phyloP scores from a whole-genome alignment of 1,284 basidiomycete genomes.

The Fomitopsis schrenkii region DNA sequence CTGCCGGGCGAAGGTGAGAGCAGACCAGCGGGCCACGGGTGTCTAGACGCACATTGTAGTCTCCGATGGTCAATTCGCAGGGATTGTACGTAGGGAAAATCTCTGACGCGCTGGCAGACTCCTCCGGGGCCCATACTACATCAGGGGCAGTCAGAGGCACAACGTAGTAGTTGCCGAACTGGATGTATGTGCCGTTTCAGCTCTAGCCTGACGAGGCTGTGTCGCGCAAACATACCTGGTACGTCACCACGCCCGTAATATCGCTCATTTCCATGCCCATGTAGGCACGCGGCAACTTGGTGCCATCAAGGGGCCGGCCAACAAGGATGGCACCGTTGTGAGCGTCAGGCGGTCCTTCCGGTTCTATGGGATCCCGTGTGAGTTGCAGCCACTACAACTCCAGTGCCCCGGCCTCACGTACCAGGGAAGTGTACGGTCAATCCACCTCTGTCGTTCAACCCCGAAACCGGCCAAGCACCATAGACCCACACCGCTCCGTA shows the following conservation, averaged over 20 bases:
- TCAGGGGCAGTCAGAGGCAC: constrained; percentile 52
- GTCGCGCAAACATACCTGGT: constrained; percentile 37
- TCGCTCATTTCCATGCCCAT: constrained; percentile 46
- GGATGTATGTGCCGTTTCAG: background rate
- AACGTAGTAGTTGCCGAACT: constrained; percentile 49
- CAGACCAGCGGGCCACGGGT: background rate
- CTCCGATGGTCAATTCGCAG: constrained; percentile 53
- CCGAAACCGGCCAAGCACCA: constrained; percentile 54
- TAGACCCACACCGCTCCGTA: constrained; percentile 60
- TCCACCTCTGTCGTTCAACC: constrained; percentile 55
- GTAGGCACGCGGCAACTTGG: constrained; percentile 44
- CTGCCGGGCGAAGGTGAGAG: constrained; percentile 23
- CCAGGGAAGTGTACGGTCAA: constrained; percentile 48
- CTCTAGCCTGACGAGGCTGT: background rate
- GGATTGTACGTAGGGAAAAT: constrained; percentile 32
- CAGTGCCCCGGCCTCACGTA: background rate
- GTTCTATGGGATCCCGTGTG: constrained; percentile 24
- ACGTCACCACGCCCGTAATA: constrained; percentile 55
- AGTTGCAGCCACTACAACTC: too few relatives aligned
- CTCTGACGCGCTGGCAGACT: constrained; percentile 34
- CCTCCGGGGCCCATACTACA: constrained; percentile 36
- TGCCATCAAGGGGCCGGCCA: constrained; percentile 52
- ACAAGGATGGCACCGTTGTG: constrained; percentile 58
- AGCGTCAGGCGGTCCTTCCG: constrained; percentile 45
- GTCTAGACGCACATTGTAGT: constrained; percentile 47